Evolutionary conservation across 164 flowering plant genomes (phyloP), one percentile per base, ranked within the genome.

Genomic region (Vitis labrusca): DNA sequence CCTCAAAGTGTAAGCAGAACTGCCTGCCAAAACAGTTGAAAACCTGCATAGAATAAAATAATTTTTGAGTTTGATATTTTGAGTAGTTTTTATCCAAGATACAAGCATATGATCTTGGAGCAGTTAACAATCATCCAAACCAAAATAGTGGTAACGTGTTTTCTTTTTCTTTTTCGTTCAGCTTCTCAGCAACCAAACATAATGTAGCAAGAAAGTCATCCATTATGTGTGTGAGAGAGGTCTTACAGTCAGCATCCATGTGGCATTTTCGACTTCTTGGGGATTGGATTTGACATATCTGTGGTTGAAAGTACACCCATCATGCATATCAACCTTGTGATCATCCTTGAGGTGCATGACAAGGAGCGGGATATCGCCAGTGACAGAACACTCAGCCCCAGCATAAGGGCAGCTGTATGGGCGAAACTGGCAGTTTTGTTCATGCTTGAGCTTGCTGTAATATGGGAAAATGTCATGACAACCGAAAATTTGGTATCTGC

Each of bases 301-400:
- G 73, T 88, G 94, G 74, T 83, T 89, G 69, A 89, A 89, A 23
- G 86, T 85, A 70, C 80, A 82, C 10, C 92, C 94, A 69, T 82
- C 83, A 60, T 90, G 94, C 94, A 85, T 88, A 74, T 90, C 94
- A 62, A 90, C 92, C 56, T 86, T 85, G 81, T 91, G 93, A 69
- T 86, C 89, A 67, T 80, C 73, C 79, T 83, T 89, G 60, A 91
- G 84, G 73, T 91, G 97, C 61, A 63, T 51, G 10, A 88, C 82
- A 56, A 90, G 89, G 53, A 73, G 54, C 8, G 82, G 83, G 32
- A 88, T 88, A 66, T 85, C 91, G 62, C 92, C 92, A 50, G 84
- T 82, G 48, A 83, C 76, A 30, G 75, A 66, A 72, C 94, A 90
- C 59, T 90, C 94, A 50, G 86, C 83, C 65, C 94, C 94, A 14